These are phyloP conservation scores for Cutaneotrichosporon sp. DNA, from an alignment of 1,284 basidiomycete genomes.

Conservation along the genomic window DNA sequence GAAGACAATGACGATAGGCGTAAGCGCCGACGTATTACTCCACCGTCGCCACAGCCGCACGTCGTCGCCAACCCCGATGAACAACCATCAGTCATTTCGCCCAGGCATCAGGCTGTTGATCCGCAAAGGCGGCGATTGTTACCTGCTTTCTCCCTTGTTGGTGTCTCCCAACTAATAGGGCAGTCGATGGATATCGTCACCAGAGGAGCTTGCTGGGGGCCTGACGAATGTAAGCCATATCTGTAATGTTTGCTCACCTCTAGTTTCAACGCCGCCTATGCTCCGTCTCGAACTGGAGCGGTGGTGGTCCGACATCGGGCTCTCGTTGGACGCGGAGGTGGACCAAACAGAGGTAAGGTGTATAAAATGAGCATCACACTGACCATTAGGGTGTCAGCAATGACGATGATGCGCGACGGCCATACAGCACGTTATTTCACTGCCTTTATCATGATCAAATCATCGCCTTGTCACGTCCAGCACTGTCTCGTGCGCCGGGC, in stretches of 20 bases:
- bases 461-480: slow-evolving; percentile 19
- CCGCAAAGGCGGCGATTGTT: slow-evolving; percentile 1
- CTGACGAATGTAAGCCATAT: no score
- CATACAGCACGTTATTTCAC: slow-evolving; percentile 22
- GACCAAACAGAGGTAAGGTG: not conserved
- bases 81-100: not conserved
- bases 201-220: slow-evolving; percentile 14
- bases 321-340: slow-evolving; percentile 7
- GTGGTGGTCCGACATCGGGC: slow-evolving; percentile 27
- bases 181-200: slow-evolving; percentile 26
- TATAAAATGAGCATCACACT: no score
- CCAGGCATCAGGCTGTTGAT: not conserved
- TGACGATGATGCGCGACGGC: not conserved
- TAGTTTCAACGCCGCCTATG: not conserved
- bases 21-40: no score
- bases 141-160: slow-evolving; percentile 5
- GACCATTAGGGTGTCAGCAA: not conserved
- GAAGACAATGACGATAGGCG: no score
- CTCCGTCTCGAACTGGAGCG: slow-evolving; percentile 21
- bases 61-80: not conserved
- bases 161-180: slow-evolving; percentile 15
- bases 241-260: not conserved
- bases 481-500: slow-evolving; percentile 17
- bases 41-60: no score
- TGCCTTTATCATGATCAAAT: slow-evolving; percentile 27